Percentiles rank a stretch among this genome's conserved stretches.
Conservation (phyloP, 768 basidiomycete genomes). For the Russula brevipes region DNA sequence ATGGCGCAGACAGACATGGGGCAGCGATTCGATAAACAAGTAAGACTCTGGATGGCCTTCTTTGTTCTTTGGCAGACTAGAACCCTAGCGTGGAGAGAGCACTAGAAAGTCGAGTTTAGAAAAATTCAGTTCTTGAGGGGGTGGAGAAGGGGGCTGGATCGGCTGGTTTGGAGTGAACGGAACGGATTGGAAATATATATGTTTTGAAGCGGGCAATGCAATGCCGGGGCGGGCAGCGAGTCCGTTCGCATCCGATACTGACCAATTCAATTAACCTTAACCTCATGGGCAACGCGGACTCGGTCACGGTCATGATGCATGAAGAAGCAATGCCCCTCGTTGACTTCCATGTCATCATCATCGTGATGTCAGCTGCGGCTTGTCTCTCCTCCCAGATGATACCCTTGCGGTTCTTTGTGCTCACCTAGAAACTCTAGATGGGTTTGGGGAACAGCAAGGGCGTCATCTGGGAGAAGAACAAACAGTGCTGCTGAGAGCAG, state of each 20-base stretch:
- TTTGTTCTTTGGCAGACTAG: background rate
- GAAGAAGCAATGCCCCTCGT: too few relatives aligned
- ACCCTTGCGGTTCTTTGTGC: conserved; percentile 49
- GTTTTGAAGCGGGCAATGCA: background rate
- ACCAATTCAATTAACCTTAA: background rate
- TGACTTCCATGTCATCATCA: background rate
- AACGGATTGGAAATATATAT: background rate
- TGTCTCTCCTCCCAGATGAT: conserved; percentile 10
- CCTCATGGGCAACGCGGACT: too few relatives aligned
- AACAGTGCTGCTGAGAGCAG: conserved; percentile 50
- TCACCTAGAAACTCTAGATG: conserved; percentile 47
- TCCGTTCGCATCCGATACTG: conserved; percentile 15
- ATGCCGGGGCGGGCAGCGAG: too few relatives aligned
- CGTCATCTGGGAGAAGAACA: conserved; percentile 43
- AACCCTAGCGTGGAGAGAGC: too few relatives aligned
- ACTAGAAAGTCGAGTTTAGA: background rate
- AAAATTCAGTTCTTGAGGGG: background rate
- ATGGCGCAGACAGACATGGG: conserved; percentile 22
- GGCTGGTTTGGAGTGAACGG: too few relatives aligned
- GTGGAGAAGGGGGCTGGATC: background rate
- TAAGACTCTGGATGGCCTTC: background rate
- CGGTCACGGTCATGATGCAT: too few relatives aligned
- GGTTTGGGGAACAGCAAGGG: too few relatives aligned
- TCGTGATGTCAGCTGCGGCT: conserved; percentile 4
- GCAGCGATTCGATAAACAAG: background rate